phyloP scores from a whole-genome alignment of 768 basidiomycete species.

The Mycena floridula region DNA sequence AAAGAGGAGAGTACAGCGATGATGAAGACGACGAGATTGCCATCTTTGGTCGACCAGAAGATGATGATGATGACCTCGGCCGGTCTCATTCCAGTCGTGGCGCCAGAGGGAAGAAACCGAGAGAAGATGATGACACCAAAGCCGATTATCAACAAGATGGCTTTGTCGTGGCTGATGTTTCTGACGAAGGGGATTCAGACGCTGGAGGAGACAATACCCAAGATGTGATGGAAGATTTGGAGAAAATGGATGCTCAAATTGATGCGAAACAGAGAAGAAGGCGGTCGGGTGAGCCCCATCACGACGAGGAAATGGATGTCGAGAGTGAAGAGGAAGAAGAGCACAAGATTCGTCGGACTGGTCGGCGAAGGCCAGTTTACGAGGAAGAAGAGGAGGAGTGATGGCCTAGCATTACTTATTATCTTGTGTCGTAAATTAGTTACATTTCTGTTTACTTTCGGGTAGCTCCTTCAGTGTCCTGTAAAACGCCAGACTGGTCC shows the following conservation, averaged over 20 bases:
- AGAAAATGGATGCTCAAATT: conserved; percentile 67
- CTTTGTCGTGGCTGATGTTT: conserved; percentile 75
- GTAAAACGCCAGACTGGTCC: conserved; percentile 50
- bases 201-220: conserved; percentile 33
- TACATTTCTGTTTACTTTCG: conserved; percentile 11
- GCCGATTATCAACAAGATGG: conserved; percentile 82
- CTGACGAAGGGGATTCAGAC: conserved; percentile 61
- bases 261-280: conserved; percentile 30
- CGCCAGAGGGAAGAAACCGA: conserved; percentile 40
- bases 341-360: conserved; percentile 52
- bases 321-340: conserved; percentile 76
- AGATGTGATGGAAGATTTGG: conserved; percentile 49
- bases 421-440: conserved; percentile 2
- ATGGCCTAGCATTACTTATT: conserved; percentile 9
- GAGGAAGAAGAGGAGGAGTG: conserved; percentile 60
- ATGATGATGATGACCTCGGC: conserved; percentile 48
- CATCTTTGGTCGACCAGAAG: conserved; percentile 44
- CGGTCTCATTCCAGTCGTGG: conserved; percentile 14
- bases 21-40: conserved; percentile 58
- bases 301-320: conserved; percentile 56
- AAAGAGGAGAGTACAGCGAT: conserved; percentile 41
- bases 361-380: conserved; percentile 44
- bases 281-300: conserved; percentile 17
- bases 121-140: conserved; percentile 41
- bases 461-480: conserved; percentile 27